These are phyloP conservation scores for Plenodomus tracheiphilus DNA, from an alignment of 2,329 filamentous ascomycete genomes.

Conservation along the genomic window DNA sequence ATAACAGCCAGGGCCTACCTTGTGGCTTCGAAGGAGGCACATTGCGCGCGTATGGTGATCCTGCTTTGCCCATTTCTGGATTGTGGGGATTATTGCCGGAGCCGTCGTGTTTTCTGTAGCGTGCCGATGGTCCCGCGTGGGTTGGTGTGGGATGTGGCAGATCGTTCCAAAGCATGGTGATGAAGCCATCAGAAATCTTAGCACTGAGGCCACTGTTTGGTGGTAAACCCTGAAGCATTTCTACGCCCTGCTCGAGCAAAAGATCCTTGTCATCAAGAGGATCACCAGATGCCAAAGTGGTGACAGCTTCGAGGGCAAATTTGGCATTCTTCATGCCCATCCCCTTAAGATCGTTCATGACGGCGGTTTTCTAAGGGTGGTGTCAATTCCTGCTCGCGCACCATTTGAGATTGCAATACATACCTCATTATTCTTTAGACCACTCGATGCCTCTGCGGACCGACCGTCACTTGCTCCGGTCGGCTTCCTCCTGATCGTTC, in stretches of 20 bases:
- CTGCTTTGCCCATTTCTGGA: conserved; percentile 58
- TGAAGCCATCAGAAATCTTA: conserved; percentile 56
- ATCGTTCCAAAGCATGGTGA: conserved; percentile 58
- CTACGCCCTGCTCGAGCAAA: conserved; percentile 53
- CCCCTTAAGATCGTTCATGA: conserved; percentile 58
- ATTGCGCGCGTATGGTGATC: conserved; percentile 59
- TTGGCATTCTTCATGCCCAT: conserved; percentile 53
- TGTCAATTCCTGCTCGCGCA: not conserved
- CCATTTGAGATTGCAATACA: not conserved
- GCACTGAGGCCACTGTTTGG: conserved; percentile 54
- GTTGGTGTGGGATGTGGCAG: conserved; percentile 56
- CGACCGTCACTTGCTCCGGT: conserved; percentile 53
- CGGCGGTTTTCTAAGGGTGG: conserved; percentile 21
- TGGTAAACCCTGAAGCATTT: conserved; percentile 57
- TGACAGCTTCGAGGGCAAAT: conserved; percentile 60
- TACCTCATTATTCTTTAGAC: conserved; percentile 18
- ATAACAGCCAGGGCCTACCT: conserved; percentile 30
- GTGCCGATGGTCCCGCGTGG: conserved; percentile 50
- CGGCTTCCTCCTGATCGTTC: conserved; percentile 53
- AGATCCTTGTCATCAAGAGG: conserved; percentile 63
- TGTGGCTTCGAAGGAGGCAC: conserved; percentile 59
- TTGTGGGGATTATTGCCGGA: conserved; percentile 55
- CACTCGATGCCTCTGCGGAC: conserved; percentile 35
- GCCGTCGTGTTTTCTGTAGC: conserved; percentile 46
- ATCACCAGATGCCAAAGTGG: conserved; percentile 65